Conservation (phyloP, 2,329 filamentous ascomycete species). For the Aspergillus sp. region DNA sequence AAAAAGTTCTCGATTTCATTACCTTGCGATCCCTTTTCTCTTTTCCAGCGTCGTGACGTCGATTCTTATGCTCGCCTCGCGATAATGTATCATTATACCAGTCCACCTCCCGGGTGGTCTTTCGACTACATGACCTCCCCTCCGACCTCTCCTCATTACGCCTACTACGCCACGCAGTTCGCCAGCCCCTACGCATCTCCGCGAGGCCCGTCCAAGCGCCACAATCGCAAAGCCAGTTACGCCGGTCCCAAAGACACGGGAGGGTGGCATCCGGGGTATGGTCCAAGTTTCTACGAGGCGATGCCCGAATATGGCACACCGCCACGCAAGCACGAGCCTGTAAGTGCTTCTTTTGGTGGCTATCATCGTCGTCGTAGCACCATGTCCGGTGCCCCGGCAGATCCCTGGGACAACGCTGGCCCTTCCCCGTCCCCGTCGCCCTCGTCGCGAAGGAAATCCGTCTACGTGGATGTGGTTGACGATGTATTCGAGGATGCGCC, state of each 20-base stretch:
- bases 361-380: constrained; percentile 49
- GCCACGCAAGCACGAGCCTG: constrained; percentile 61
- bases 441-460: constrained; percentile 51
- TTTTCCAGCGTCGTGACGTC: constrained; percentile 12
- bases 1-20: constrained; percentile 19
- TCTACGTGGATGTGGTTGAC: constrained; percentile 58
- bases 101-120: constrained; percentile 50
- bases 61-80: constrained; percentile 32
- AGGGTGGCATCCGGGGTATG: constrained; percentile 47
- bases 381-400: constrained; percentile 41
- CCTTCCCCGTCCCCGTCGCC: constrained; percentile 23
- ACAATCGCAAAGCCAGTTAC: constrained; percentile 59
- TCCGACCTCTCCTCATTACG: constrained; percentile 52
- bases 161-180: constrained; percentile 57
- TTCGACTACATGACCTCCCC: constrained; percentile 51
- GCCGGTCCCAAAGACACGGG: constrained; percentile 43
- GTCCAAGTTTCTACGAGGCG: constrained; percentile 47
- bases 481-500: constrained; percentile 53
- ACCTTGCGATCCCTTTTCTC: constrained; percentile 11
- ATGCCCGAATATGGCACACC: constrained; percentile 52
- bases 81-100: constrained; percentile 49
- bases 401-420: constrained; percentile 16
- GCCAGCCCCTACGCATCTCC: constrained; percentile 50
- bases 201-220: constrained; percentile 46
- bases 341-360: constrained; percentile 60